Evolutionary conservation across 192 early-diverging fungal genomes (phyloP).

Genomic region (Backusella tarrabulga): DNA sequence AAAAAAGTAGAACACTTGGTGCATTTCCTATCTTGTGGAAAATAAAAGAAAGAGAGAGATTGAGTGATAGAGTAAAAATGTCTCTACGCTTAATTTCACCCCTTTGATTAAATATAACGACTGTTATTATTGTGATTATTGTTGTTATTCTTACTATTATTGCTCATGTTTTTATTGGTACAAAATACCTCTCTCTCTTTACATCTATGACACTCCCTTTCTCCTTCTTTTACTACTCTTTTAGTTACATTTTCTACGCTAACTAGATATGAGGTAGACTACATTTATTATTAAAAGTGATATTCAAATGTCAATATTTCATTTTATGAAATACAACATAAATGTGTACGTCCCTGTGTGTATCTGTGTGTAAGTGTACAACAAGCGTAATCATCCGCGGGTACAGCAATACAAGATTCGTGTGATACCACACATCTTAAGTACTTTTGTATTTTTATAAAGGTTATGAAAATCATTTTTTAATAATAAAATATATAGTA

Average conservation of each 20-base stretch:
- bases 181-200: neutral
- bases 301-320: slow-evolving; percentile 5
- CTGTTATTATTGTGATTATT: neutral
- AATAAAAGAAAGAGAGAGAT: neutral
- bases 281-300: neutral
- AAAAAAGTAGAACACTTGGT: neutral
- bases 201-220: neutral
- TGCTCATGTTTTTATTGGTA: slow-evolving; percentile 11
- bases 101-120: neutral
- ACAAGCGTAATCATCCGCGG: neutral
- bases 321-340: neutral
- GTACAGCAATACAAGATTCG: neutral
- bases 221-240: neutral
- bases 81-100: neutral
- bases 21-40: neutral
- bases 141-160: slow-evolving; percentile 20
- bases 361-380: neutral
- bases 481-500: neutral
- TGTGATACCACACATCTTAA: neutral
- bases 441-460: neutral
- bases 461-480: neutral
- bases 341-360: neutral
- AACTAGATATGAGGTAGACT: neutral
- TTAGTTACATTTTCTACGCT: neutral
- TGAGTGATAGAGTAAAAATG: neutral